phyloP scores from a whole-genome alignment of 2,329 filamentous ascomycete species.

The Stylonectria norvegica region DNA sequence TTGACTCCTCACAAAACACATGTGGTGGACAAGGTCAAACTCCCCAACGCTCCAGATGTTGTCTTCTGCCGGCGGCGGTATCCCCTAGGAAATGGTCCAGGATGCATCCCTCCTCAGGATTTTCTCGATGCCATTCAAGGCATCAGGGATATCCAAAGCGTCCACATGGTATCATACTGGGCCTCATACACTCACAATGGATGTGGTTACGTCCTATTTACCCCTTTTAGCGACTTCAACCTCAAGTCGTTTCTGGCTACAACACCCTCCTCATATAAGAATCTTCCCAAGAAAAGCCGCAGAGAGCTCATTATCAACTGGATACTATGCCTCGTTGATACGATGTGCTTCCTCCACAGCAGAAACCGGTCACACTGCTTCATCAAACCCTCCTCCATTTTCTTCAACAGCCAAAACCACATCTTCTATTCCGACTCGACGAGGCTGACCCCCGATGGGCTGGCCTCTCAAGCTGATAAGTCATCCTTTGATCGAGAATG shows the following conservation, averaged over 20 bases:
- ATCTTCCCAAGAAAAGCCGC: slow-evolving; percentile 57
- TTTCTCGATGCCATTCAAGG: slow-evolving; percentile 60
- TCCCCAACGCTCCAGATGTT: slow-evolving; percentile 58
- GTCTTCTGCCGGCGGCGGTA: slow-evolving; percentile 58
- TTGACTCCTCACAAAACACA: slow-evolving; percentile 35
- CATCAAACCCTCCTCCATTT: slow-evolving; percentile 68
- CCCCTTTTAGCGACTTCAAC: slow-evolving; percentile 63
- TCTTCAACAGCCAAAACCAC: slow-evolving; percentile 62
- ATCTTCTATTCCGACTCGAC: slow-evolving; percentile 66
- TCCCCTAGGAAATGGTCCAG: slow-evolving; percentile 42
- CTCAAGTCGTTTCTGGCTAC: slow-evolving; percentile 65
- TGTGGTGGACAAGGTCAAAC: slow-evolving; percentile 56
- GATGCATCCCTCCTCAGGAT: slow-evolving; percentile 47
- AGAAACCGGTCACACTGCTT: slow-evolving; percentile 62
- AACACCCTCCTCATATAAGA: slow-evolving; percentile 59
- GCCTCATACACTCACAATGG: slow-evolving; percentile 66
- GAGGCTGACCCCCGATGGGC: slow-evolving; percentile 43
- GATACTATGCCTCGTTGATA: slow-evolving; percentile 70
- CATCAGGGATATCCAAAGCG: slow-evolving; percentile 58
- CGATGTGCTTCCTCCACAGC: slow-evolving; percentile 64
- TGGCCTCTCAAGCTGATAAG: slow-evolving; percentile 41
- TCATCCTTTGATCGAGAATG: slow-evolving; percentile 61
- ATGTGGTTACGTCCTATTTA: slow-evolving; percentile 62
- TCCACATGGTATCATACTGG: slow-evolving; percentile 68
- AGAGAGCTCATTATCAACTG: slow-evolving; percentile 64